Evolutionary conservation across 805 yeast species (phyloP).

Genomic region (Helenozyma baotianmanensis): DNA sequence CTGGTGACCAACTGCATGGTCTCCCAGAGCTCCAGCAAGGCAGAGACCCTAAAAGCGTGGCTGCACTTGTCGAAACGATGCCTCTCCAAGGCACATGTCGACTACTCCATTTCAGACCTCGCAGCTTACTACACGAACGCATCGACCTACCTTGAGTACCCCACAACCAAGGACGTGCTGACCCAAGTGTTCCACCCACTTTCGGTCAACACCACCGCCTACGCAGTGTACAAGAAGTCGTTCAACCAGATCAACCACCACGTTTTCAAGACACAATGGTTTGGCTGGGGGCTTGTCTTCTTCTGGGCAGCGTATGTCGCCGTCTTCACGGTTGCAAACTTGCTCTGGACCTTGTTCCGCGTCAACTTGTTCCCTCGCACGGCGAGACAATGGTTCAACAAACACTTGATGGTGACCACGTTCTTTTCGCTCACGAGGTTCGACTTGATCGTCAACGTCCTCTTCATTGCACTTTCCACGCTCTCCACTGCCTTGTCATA

Average conservation of each 20-base stretch:
- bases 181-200: slow-evolving; percentile 9
- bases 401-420: slow-evolving; percentile 7
- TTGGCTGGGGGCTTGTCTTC: slow-evolving; percentile 16
- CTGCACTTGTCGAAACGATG: slow-evolving; percentile 13
- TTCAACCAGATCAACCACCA: slow-evolving; percentile 16
- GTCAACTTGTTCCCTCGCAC: slow-evolving; percentile 8
- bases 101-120: slow-evolving; percentile 8
- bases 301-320: slow-evolving; percentile 14
- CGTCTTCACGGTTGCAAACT: slow-evolving; percentile 8
- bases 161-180: slow-evolving; percentile 7
- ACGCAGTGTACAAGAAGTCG: slow-evolving; percentile 7
- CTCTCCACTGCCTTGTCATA: slow-evolving; percentile 14
- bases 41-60: slow-evolving; percentile 12
- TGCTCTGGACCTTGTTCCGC: slow-evolving; percentile 9
- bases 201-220: slow-evolving; percentile 10
- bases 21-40: slow-evolving; percentile 8
- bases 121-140: slow-evolving; percentile 11
- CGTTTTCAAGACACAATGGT: slow-evolving; percentile 17
- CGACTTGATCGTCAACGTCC: slow-evolving; percentile 7
- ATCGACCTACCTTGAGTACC: slow-evolving; percentile 9
- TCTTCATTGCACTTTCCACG: slow-evolving; percentile 10
- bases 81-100: slow-evolving; percentile 10
- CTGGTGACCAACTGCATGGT: slow-evolving; percentile 15
- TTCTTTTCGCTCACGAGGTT: slow-evolving; percentile 8
- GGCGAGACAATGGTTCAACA: slow-evolving; percentile 7